Conservation (phyloP, 1,284 basidiomycete species). For the Trichosporon asahii region DNA sequence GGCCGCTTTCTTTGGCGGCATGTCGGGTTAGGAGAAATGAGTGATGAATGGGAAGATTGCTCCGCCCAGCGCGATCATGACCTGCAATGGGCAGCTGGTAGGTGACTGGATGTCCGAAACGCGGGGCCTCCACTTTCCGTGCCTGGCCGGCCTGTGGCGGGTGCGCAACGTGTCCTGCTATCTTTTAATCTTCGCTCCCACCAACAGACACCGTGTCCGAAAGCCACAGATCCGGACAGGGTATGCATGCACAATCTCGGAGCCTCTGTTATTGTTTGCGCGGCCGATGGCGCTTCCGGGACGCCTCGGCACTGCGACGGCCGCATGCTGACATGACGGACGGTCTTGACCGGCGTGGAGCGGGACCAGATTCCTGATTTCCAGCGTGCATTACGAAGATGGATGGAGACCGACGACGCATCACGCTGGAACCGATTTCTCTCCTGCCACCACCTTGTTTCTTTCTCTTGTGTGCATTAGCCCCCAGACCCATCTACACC, state of each 20-base stretch:
- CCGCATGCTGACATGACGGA: not conserved
- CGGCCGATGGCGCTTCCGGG: not conserved
- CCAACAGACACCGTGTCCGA: not conserved
- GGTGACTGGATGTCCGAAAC: not conserved
- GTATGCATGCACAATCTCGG: not conserved
- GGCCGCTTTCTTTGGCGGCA: not conserved
- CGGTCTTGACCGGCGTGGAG: not conserved
- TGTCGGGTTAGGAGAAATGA: not conserved
- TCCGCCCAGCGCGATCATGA: not conserved
- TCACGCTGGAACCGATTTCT: conserved; percentile 1
- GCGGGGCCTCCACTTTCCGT: conserved; percentile 5
- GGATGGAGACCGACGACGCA: not conserved
- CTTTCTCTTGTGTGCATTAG: not conserved
- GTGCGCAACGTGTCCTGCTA: conserved; percentile 5
- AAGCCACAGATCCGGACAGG: not conserved
- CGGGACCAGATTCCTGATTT: conserved; percentile 1
- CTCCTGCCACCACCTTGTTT: not conserved
- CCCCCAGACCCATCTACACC: not conserved
- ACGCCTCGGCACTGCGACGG: not conserved
- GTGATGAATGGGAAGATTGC: not conserved
- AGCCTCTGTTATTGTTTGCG: not conserved
- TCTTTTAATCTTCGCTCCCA: not conserved
- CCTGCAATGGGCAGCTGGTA: not conserved
- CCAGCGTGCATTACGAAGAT: not conserved
- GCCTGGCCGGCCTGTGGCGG: not conserved